Evolutionary conservation across 1,284 basidiomycete species (phyloP).

Genomic region (Peniophora sp.): DNA sequence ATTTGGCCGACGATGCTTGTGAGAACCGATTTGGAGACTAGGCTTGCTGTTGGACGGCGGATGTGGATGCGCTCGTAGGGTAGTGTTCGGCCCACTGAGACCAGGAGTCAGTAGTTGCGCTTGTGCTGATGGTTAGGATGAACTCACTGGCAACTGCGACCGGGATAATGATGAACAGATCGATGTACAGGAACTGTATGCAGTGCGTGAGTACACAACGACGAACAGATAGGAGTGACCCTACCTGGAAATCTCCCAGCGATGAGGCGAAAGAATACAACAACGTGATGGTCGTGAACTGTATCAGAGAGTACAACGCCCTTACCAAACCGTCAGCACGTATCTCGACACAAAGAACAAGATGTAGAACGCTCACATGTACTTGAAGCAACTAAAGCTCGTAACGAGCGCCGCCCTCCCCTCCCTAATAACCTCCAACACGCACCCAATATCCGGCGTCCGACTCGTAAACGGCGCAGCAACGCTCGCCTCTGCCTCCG

Average conservation of each 20-base stretch:
- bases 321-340: conserved; percentile 27
- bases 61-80: conserved; percentile 84
- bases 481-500: conserved; percentile 98
- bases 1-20: conserved; percentile 93
- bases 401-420: conserved; percentile 94
- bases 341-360: background rate
- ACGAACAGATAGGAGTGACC: conserved; percentile 12
- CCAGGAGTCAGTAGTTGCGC: background rate
- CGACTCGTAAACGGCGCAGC: conserved; percentile 96
- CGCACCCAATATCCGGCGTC: conserved; percentile 92
- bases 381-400: conserved; percentile 99
- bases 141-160: conserved; percentile 88
- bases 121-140: no score
- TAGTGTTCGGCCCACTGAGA: conserved; percentile 85
- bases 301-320: conserved; percentile 87
- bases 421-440: conserved; percentile 94
- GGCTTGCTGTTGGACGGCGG: conserved; percentile 91
- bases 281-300: conserved; percentile 84
- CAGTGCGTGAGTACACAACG: background rate
- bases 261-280: conserved; percentile 96
- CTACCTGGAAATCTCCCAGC: conserved; percentile 91
- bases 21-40: conserved; percentile 95
- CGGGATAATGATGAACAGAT: conserved; percentile 96
- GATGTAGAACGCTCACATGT: conserved; percentile 68
- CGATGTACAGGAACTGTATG: conserved; percentile 91